Conservation (phyloP, 1,284 basidiomycete species). For the Sutorius eximius region DNA sequence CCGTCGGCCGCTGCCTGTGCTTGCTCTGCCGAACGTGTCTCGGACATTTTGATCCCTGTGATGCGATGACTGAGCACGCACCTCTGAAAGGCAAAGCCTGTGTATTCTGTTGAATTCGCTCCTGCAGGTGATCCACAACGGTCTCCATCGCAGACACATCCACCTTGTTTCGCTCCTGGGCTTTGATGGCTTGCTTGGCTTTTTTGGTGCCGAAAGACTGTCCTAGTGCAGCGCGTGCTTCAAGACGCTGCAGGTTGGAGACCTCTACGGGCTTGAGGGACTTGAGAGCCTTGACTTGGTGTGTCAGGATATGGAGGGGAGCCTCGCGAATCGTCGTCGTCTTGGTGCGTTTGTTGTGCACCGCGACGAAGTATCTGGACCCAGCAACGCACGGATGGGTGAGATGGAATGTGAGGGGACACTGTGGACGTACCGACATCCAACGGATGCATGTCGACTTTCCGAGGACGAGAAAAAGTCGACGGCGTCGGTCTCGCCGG, state of each 20-base stretch:
- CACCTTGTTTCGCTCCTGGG: conserved; percentile 83
- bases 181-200: conserved; percentile 80
- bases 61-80: conserved; percentile 33
- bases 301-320: conserved; percentile 73
- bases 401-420: conserved; percentile 11
- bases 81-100: conserved; percentile 66
- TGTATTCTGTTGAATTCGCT: conserved; percentile 74
- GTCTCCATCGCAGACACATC: conserved; percentile 84
- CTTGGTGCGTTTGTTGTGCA: conserved; percentile 72
- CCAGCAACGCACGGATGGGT: not conserved
- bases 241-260: conserved; percentile 54
- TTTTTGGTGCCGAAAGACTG: conserved; percentile 93
- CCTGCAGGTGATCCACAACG: conserved; percentile 76
- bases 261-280: conserved; percentile 56
- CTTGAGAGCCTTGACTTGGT: conserved; percentile 82
- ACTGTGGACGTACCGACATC: conserved; percentile 55
- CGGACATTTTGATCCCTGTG: not conserved
- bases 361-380: conserved; percentile 62
- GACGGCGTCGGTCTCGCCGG: conserved; percentile 70
- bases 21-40: conserved; percentile 47
- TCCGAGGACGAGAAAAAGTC: conserved; percentile 56
- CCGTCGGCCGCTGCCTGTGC: conserved; percentile 61
- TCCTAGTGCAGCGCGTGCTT: conserved; percentile 77
- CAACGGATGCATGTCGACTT: conserved; percentile 47
- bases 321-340: conserved; percentile 67